Evolutionary conservation across 2,329 filamentous ascomycete genomes (phyloP).

Genomic region (Monilinia fructicola): DNA sequence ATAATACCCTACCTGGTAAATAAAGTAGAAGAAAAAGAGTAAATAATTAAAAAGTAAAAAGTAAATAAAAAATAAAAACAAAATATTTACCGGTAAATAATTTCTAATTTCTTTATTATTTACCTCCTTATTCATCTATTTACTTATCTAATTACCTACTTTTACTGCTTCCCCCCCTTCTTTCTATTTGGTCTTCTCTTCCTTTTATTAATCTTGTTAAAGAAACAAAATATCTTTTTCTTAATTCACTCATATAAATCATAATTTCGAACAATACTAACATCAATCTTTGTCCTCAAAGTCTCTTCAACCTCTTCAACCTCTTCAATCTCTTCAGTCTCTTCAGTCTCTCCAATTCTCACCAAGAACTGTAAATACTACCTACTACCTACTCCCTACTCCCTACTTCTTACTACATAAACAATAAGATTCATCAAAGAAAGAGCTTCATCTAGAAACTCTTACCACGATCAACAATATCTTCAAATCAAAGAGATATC

Average conservation of each 20-base stretch:
- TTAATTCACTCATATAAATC: neutral
- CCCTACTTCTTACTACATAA: too few relatives aligned
- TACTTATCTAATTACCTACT: too few relatives aligned
- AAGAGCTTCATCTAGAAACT: neutral
- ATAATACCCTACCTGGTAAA: too few relatives aligned
- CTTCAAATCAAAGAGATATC: conserved; percentile 1
- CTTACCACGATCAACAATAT: neutral
- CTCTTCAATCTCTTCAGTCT: neutral
- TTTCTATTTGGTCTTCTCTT: neutral
- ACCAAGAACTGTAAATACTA: conserved; percentile 16
- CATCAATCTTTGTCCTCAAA: conserved; percentile 15
- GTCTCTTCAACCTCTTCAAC: conserved; percentile 1
- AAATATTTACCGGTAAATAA: neutral
- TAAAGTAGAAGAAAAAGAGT: too few relatives aligned
- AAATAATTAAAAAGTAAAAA: too few relatives aligned
- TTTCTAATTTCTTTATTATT: conserved; percentile 13
- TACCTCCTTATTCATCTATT: neutral
- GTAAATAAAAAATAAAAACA: too few relatives aligned
- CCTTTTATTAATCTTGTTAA: neutral
- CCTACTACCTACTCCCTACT: too few relatives aligned
- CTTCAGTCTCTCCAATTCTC: neutral
- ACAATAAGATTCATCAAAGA: too few relatives aligned
- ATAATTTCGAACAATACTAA: conserved; percentile 23
- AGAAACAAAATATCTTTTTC: neutral
- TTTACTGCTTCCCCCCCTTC: too few relatives aligned